Conservation (phyloP, 2,329 filamentous ascomycete genomes). For the Chrysoporthe cubensis region DNA sequence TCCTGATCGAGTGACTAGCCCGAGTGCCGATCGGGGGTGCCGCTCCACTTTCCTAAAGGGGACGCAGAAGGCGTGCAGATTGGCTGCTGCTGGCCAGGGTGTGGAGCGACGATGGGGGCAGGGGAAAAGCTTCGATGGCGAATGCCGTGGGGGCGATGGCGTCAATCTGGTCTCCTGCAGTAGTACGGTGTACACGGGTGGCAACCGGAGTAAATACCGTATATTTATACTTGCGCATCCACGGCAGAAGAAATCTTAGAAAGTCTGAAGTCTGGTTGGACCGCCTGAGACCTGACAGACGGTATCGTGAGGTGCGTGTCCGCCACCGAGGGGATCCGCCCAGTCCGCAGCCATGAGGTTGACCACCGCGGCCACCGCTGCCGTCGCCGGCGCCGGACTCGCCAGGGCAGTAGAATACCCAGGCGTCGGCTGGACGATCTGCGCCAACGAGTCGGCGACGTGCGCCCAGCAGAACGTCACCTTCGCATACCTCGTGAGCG, state of each 20-base stretch:
- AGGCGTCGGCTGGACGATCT: conserved; percentile 8
- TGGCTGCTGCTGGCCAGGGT: neutral
- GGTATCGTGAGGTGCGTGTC: too few relatives aligned
- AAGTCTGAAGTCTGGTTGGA: too few relatives aligned
- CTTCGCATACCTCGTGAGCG: conserved; percentile 17
- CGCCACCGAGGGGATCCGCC: too few relatives aligned
- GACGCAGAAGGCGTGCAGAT: neutral
- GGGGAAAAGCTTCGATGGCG: neutral
- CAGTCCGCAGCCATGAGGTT: neutral
- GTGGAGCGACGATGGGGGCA: neutral
- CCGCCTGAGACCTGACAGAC: too few relatives aligned
- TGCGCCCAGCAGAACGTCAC: conserved; percentile 15
- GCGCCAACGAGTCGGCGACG: conserved; percentile 6
- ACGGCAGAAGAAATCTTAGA: too few relatives aligned
- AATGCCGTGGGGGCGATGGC: neutral
- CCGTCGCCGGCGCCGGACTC: neutral
- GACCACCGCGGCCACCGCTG: neutral
- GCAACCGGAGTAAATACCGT: neutral
- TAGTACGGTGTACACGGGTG: neutral
- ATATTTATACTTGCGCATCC: neutral
- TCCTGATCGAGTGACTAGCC: neutral
- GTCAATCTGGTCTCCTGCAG: neutral
- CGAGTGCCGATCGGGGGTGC: neutral
- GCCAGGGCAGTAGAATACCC: conserved; percentile 8
- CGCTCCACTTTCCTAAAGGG: neutral